These are phyloP conservation scores for Mycothermus thermophilus DNA, from an alignment of 495 filamentous ascomycete species.

Conservation along the genomic window DNA sequence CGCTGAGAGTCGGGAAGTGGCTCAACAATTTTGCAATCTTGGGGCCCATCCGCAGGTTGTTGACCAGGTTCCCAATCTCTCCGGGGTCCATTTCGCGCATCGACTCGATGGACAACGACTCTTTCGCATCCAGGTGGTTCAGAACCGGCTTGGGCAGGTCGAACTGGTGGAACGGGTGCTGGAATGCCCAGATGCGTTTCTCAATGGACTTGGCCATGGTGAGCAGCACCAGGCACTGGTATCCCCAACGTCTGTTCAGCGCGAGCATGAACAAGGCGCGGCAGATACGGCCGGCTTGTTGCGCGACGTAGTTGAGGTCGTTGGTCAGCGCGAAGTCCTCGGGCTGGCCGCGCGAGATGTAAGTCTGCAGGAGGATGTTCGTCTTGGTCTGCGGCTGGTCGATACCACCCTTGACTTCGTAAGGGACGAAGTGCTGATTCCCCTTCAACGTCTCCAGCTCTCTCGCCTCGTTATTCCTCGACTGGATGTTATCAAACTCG, in stretches of 20 bases:
- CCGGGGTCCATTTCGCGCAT: slow-evolving; percentile 82
- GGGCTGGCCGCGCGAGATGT: slow-evolving; percentile 76
- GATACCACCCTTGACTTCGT: slow-evolving; percentile 58
- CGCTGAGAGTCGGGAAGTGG: slow-evolving; percentile 80
- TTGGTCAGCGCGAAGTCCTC: slow-evolving; percentile 89
- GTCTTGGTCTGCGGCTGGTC: slow-evolving; percentile 80
- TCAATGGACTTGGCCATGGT: slow-evolving; percentile 93
- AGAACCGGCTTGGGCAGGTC: slow-evolving; percentile 74
- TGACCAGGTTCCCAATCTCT: slow-evolving; percentile 84
- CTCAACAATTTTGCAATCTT: slow-evolving; percentile 67
- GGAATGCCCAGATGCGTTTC: slow-evolving; percentile 82
- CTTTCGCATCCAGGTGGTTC: slow-evolving; percentile 65
- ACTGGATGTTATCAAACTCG: slow-evolving; percentile 95
- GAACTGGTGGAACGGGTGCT: slow-evolving; percentile 93
- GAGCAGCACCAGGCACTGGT: slow-evolving; percentile 79
- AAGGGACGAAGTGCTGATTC: slow-evolving; percentile 50
- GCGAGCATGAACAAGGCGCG: slow-evolving; percentile 95
- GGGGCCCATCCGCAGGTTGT: slow-evolving; percentile 74
- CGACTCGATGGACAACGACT: slow-evolving; percentile 59
- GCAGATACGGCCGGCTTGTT: slow-evolving; percentile 90
- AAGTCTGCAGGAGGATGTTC: slow-evolving; percentile 86
- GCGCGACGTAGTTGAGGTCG: slow-evolving; percentile 86
- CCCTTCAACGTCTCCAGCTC: slow-evolving; percentile 51
- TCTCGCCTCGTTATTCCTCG: slow-evolving; percentile 68
- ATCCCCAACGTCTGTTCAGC: slow-evolving; percentile 83